Percentiles rank a stretch among this genome's conserved stretches.
phyloP scores from a whole-genome alignment of 345 rosid species.

The Eucalyptus pumila region DNA sequence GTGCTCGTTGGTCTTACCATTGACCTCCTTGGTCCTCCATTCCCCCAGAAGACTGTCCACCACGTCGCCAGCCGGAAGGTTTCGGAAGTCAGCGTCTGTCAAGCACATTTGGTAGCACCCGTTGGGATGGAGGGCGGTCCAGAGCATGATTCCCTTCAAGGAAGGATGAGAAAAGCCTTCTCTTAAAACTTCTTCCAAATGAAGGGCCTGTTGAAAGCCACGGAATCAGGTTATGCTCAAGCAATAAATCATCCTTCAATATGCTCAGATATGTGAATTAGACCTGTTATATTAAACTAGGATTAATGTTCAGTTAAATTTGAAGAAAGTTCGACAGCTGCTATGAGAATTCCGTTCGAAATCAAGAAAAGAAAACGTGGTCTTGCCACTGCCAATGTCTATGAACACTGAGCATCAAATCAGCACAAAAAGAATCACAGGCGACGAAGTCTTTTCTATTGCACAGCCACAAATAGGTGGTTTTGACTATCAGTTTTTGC shows the following conservation, averaged over 20 bases:
- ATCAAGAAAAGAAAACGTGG: neutral
- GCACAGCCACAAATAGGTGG: neutral
- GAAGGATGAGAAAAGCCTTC: conserved; percentile 90
- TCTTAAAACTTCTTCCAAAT: conserved; percentile 61
- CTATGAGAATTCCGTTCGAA: neutral
- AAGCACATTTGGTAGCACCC: conserved; percentile 93
- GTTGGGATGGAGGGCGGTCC: conserved; percentile 68
- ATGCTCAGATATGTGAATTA: neutral
- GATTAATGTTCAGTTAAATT: neutral
- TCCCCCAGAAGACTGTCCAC: conserved; percentile 49
- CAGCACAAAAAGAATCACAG: neutral
- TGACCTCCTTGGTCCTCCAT: conserved; percentile 38
- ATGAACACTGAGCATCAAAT: neutral
- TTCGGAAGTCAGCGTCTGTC: conserved; percentile 35
- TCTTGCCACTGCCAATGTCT: neutral
- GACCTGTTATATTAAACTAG: neutral
- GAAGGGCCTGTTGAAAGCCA: conserved; percentile 24
- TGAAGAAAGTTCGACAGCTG: neutral
- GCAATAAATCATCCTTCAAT: neutral
- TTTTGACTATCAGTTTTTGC: neutral
- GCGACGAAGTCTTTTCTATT: neutral
- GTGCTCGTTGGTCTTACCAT: conserved; percentile 26
- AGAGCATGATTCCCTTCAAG: conserved; percentile 70
- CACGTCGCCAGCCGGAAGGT: conserved; percentile 64
- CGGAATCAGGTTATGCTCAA: neutral